Evolutionary conservation across 306 rosid species (phyloP).

Genomic region (Lathyrus oleraceus): DNA sequence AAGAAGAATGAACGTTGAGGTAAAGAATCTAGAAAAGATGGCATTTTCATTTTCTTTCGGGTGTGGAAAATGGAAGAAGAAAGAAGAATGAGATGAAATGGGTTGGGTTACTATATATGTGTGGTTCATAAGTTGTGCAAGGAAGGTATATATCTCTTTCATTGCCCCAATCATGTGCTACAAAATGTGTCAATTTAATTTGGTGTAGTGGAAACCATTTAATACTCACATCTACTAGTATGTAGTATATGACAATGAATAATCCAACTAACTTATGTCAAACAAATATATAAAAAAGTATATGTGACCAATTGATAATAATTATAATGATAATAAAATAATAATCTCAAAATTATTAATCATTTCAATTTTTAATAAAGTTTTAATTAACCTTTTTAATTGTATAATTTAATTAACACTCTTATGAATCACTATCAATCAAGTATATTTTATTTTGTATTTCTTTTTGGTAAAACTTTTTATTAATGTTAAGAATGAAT

Average conservation of each 20-base stretch:
- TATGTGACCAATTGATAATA: no score
- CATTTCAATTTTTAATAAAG: no score
- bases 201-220: neutral
- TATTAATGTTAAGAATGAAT: no score
- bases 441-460: no score
- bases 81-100: neutral
- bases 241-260: neutral
- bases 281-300: no score
- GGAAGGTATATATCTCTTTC: conserved; percentile 31
- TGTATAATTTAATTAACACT: no score
- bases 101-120: neutral
- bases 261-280: neutral
- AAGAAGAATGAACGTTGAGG: conserved; percentile 64
- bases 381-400: no score
- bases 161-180: neutral
- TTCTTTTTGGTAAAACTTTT: no score
- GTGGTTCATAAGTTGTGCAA: conserved; percentile 8
- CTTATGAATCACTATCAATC: no score
- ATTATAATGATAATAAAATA: no score
- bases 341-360: no score
- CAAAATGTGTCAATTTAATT: neutral
- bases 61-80: neutral
- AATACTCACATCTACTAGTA: neutral
- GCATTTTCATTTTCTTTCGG: conserved; percentile 33
- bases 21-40: conserved; percentile 48